Evolutionary conservation across 805 yeast species (phyloP), one percentile per base, ranked within the genome.

Genomic region (Pichia sporocuriosa): DNA sequence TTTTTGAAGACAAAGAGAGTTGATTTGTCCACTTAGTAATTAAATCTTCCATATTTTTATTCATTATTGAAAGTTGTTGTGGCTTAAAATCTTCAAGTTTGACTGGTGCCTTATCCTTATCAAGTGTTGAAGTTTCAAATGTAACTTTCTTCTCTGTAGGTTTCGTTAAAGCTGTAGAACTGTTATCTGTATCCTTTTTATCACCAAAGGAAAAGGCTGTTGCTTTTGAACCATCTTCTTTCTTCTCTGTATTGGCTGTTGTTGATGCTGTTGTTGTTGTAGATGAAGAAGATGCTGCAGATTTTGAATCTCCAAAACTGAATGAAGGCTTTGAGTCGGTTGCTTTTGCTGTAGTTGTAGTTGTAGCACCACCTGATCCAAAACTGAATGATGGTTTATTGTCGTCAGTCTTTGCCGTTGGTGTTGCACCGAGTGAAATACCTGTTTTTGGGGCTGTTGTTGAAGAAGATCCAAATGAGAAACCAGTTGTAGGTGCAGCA

Each of bases 1-100:
- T 80, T 21, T 73, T 70, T 2, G 90, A 75, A 0, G 93, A 78
- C 12, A 75, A 71, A 2, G 90, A 70, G 45, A 93, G 64, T 51
- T 93, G 95, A 42, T 79, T 77, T 0, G 97, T 84, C 98, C 98
- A 93, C 62, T 84, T 88, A 12, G 88, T 76, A 32, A 93, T 84
- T 50, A 93, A 72, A 58, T 93, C 97, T 55, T 93, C 97, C 56
- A 93, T 68, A 1, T 96, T 87, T 60, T 87, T 87, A 63, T 93
- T 93, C 53, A 85, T 88, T 28, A 93, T 72, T 4, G 95, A 77
- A 4, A 87, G 73, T 25, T 84, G 83, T 43, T 79, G 72, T 4
- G 87, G 81, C 46, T 75, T 77, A 23, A 79, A 72, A 29, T 73
- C 68, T 40, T 81, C 78, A 2, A 79, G 64, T 40, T 70, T 69